Conservation (phyloP, 2,329 filamentous ascomycete genomes). For the Mycosphaerella sp. region DNA sequence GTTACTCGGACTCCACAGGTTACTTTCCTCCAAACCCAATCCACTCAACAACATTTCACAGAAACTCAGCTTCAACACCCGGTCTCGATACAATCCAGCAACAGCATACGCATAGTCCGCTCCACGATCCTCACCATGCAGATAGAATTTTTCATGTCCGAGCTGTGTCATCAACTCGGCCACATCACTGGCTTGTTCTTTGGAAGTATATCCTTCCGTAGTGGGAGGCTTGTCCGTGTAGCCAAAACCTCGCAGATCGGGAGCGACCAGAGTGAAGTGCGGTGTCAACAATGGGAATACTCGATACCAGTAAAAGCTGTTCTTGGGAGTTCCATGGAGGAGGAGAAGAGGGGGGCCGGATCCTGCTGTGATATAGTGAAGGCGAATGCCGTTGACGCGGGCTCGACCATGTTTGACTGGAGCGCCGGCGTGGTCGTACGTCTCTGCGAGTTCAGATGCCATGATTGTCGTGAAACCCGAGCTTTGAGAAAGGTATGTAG, state of each 20-base stretch:
- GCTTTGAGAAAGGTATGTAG: background rate
- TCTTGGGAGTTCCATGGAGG: constrained; percentile 32
- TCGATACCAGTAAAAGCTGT: constrained; percentile 36
- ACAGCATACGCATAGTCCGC: constrained; percentile 35
- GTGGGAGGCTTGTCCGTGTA: constrained; percentile 38
- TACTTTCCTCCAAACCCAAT: constrained; percentile 30
- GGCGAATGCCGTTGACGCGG: constrained; percentile 32
- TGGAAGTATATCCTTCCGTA: constrained; percentile 36
- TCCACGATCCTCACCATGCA: constrained; percentile 34
- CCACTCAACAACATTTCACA: constrained; percentile 35
- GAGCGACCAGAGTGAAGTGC: constrained; percentile 35
- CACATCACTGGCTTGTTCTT: constrained; percentile 34
- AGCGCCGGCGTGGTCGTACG: constrained; percentile 28
- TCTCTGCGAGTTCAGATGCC: constrained; percentile 24
- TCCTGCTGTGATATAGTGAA: constrained; percentile 33
- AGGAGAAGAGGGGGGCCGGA: constrained; percentile 28
- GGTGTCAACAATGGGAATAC: constrained; percentile 33
- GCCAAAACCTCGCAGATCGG: constrained; percentile 36
- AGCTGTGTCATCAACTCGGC: constrained; percentile 34
- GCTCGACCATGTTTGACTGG: constrained; percentile 29
- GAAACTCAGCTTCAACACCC: constrained; percentile 30
- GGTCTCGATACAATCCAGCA: constrained; percentile 30
- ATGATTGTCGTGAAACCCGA: background rate
- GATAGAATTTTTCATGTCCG: constrained; percentile 31
- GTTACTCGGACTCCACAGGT: constrained; percentile 31